Percentiles rank a stretch among this genome's conserved stretches.
Conservation (phyloP, 495 filamentous ascomycete genomes). For the Parmelia sp. region DNA sequence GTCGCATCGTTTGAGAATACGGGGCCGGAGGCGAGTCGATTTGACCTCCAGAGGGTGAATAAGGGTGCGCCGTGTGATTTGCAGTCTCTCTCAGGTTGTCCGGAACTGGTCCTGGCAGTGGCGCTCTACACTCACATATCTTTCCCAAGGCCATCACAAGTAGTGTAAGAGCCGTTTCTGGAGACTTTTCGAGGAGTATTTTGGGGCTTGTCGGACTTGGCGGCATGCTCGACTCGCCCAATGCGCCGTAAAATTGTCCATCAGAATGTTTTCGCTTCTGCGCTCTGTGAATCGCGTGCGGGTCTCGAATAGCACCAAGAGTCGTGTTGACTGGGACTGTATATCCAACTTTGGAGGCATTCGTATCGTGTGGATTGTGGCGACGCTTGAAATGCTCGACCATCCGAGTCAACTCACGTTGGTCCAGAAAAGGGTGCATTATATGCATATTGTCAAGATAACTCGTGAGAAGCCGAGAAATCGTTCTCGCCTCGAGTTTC, state of each 20-base stretch:
- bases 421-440: slow-evolving; percentile 81
- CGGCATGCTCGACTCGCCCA: slow-evolving; percentile 14
- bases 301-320: not conserved
- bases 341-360: slow-evolving; percentile 21
- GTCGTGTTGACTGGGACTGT: slow-evolving; percentile 14
- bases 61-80: slow-evolving; percentile 5
- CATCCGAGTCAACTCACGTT: slow-evolving; percentile 40
- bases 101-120: slow-evolving; percentile 51
- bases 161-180: slow-evolving; percentile 70
- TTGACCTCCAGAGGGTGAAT: slow-evolving; percentile 10
- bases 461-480: slow-evolving; percentile 58
- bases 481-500: slow-evolving; percentile 55
- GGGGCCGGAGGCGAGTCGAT: slow-evolving; percentile 22
- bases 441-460: slow-evolving; percentile 78
- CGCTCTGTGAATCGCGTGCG: slow-evolving; percentile 19
- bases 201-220: slow-evolving; percentile 33
- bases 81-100: slow-evolving; percentile 22
- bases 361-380: slow-evolving; percentile 31
- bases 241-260: slow-evolving; percentile 21
- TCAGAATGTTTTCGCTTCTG: slow-evolving; percentile 53
- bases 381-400: slow-evolving; percentile 46
- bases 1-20: slow-evolving; percentile 16
- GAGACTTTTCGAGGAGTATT: slow-evolving; percentile 45
- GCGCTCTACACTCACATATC: slow-evolving; percentile 60
- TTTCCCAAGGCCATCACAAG: slow-evolving; percentile 80